Evolutionary conservation across 2,329 filamentous ascomycete species (phyloP).

Genomic region (Fusarium sp.): DNA sequence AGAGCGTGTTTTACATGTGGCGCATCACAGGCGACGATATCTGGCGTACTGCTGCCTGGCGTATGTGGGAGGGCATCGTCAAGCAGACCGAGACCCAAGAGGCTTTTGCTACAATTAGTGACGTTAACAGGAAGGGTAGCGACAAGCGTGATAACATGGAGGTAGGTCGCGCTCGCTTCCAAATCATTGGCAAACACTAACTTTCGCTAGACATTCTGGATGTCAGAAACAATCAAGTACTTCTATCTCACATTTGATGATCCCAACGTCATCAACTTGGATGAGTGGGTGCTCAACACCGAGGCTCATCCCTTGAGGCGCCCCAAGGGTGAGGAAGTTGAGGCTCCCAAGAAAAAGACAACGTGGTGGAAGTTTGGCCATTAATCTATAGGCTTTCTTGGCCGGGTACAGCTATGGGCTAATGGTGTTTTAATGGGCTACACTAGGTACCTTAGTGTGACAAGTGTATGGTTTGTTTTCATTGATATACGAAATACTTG

Average conservation of each 20-base stretch:
- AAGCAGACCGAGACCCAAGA: constrained; percentile 54
- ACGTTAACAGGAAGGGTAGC: constrained; percentile 47
- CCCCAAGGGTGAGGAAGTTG: constrained; percentile 36
- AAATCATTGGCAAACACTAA: constrained; percentile 14
- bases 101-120: constrained; percentile 54
- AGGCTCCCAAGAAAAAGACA: constrained; percentile 16
- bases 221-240: constrained; percentile 81
- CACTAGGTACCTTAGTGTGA: background rate
- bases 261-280: constrained; percentile 69
- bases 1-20: constrained; percentile 63
- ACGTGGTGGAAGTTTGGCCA: constrained; percentile 25
- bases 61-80: constrained; percentile 57
- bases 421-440: constrained; percentile 6
- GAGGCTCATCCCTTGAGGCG: constrained; percentile 62
- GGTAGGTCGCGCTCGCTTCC: constrained; percentile 43
- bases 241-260: constrained; percentile 79
- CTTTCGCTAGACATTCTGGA: constrained; percentile 67
- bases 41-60: constrained; percentile 58
- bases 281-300: constrained; percentile 74
- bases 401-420: background rate
- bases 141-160: constrained; percentile 70
- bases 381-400: constrained; percentile 4
- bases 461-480: background rate
- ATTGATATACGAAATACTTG: constrained; percentile 1
- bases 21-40: constrained; percentile 57